These are phyloP conservation scores for Fusarium nisikadoi DNA, from an alignment of 2,329 filamentous ascomycete genomes.

Conservation along the genomic window DNA sequence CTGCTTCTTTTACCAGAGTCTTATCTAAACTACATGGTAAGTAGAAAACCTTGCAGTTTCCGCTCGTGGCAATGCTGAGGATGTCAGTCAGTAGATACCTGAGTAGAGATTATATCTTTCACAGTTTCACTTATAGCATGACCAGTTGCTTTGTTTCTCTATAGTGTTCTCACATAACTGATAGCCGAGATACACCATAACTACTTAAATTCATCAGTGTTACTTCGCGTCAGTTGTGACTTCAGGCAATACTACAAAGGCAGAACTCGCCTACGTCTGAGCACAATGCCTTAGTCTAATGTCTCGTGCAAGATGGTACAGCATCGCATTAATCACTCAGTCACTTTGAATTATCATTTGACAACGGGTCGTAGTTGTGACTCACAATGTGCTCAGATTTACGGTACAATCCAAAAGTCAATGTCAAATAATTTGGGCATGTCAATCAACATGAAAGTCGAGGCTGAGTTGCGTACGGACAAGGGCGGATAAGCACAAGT, in stretches of 20 bases:
- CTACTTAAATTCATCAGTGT: no score
- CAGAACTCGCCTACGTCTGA: conserved; percentile 28
- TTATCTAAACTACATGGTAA: background rate
- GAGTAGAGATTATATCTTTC: background rate
- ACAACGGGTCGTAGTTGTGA: background rate
- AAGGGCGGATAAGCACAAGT: background rate
- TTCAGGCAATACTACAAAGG: background rate
- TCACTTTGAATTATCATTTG: conserved; percentile 12
- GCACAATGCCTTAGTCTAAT: conserved; percentile 6
- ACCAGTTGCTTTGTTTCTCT: no score
- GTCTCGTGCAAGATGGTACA: conserved; percentile 19
- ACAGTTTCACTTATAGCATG: background rate
- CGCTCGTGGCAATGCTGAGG: background rate
- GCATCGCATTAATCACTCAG: conserved; percentile 29
- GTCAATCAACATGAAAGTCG: background rate
- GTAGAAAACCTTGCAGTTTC: background rate
- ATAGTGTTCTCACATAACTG: background rate
- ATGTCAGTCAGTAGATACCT: background rate
- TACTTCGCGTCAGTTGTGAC: background rate
- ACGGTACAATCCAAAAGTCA: no score
- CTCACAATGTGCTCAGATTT: background rate
- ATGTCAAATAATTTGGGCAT: background rate
- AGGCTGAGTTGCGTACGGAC: background rate
- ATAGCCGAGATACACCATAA: background rate
- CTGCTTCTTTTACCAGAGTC: background rate